phyloP scores from a whole-genome alignment of 768 basidiomycete species.

The Mycena leptocephala region DNA sequence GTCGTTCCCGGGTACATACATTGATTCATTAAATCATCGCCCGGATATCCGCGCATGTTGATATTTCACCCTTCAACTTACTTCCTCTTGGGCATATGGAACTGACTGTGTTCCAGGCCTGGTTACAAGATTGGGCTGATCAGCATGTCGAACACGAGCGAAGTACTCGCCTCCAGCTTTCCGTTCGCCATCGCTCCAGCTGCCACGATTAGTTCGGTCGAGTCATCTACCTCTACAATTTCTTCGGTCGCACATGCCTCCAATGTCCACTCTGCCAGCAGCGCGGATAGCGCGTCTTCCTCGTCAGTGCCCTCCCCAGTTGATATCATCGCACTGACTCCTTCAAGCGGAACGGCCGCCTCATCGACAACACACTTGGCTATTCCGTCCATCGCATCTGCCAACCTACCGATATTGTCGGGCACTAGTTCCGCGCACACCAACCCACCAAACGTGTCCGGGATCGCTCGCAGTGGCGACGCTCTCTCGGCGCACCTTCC shows the following conservation, averaged over 20 bases:
- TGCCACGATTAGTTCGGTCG: neutral
- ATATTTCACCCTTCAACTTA: neutral
- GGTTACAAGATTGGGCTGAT: slow-evolving; percentile 16
- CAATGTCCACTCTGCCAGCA: neutral
- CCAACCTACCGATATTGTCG: neutral
- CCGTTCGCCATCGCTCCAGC: neutral
- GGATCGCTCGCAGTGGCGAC: too few species aligned
- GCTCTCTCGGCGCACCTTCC: too few species aligned
- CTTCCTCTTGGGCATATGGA: neutral
- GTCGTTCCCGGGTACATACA: slow-evolving; percentile 6
- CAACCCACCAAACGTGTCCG: too few species aligned
- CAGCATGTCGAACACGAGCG: neutral
- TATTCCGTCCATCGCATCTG: neutral
- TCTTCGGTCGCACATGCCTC: neutral
- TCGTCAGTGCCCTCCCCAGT: neutral
- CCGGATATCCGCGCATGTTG: neutral
- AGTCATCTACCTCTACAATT: neutral
- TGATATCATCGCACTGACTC: neutral
- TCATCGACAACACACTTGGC: neutral
- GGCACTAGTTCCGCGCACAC: neutral
- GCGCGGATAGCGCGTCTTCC: neutral
- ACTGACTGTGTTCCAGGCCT: neutral
- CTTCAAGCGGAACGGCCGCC: too few species aligned
- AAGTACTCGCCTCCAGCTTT: neutral
- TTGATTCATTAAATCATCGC: neutral